Base-by-base conservation (phyloP, 1,284 basidiomycete species). In the Sutorius eximius region DNA sequence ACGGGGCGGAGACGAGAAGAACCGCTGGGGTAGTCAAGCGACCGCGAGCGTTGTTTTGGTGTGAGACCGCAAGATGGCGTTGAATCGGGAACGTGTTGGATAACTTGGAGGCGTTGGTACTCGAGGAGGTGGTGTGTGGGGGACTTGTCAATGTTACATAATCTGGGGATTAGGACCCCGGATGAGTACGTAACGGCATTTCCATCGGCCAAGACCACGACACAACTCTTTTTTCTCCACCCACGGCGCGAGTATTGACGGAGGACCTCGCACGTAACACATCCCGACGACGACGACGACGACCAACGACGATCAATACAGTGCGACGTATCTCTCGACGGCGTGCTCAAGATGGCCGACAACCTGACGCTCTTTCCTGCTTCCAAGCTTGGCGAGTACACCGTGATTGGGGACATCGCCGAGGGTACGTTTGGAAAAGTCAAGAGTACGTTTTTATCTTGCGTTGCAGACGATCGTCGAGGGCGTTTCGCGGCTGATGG, bases 341-440 rank as follows among this genome's bases (percentile, higher is more conserved):
- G 56, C 60, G 51, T 29, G 57, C 52, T 56, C 20, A 51, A 57
- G 44, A 68, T 71, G 67, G 58, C 41, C 59, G 67, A 68, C 52
- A 52, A 38, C 10, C 16, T 15, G n/a, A 55, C n/a, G 41, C 11
- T 58, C 22, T 78, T 72, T 61, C 75, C 85, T 2, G 75, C 84
- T 11, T 82, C 85, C 10, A 88, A 85, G 75, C 82, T 91, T 27
- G 89, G 89, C 51, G 87, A 91, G 72, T 92, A 92, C 72, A 86
- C 79, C 22, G 84, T 92, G 57, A 78, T 85, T 46, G 74, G 79
- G 56, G 87, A 91, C 68, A 91, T 91, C 61, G 90, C 89, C 49
- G 88, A 91, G 57, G 96, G 96, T 18, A 95, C 93, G 13, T 99
- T 98, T 74, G 96, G 95, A 55, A 98, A 98, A 74, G 96, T 99